Conservation (phyloP, 1,284 basidiomycete genomes). For the Fistulinella cinereoalba region DNA sequence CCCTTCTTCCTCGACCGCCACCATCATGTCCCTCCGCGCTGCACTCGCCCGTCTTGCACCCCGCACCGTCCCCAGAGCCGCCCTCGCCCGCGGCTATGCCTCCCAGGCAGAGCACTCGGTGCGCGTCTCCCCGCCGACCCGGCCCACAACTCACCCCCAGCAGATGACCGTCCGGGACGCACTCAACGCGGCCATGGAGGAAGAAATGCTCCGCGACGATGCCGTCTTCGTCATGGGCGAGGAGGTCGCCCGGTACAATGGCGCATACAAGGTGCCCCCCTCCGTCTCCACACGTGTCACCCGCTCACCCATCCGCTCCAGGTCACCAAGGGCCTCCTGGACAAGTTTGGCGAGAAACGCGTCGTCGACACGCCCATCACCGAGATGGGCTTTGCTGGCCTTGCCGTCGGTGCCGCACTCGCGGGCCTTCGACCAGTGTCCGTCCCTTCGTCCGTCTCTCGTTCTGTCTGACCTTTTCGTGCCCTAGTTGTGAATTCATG, state of each 20-base stretch:
- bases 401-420: slow-evolving; percentile 93
- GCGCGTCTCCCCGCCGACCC: slow-evolving; percentile 15
- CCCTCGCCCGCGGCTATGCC: slow-evolving; percentile 59
- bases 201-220: slow-evolving; percentile 98
- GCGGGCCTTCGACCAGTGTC: slow-evolving; percentile 92
- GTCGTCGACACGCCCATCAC: slow-evolving; percentile 98
- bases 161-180: slow-evolving; percentile 99
- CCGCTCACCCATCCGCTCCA: slow-evolving; percentile 32
- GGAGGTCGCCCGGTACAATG: slow-evolving; percentile 98
- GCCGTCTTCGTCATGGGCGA: slow-evolving; percentile 96
- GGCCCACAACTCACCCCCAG: slow-evolving; percentile 5
- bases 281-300: slow-evolving; percentile 3
- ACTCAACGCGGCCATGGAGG: slow-evolving; percentile 97
- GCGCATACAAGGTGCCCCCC: slow-evolving; percentile 89
- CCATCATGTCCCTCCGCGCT: slow-evolving; percentile 63
- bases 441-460: slow-evolving; percentile 15
- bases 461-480: slow-evolving; percentile 7
- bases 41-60: slow-evolving; percentile 65
- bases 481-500: slow-evolving; percentile 95
- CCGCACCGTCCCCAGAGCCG: slow-evolving; percentile 42
- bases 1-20: slow-evolving; percentile 28
- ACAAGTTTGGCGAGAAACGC: slow-evolving; percentile 99
- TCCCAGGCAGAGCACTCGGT: slow-evolving; percentile 62
- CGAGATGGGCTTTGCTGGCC: slow-evolving; percentile 97
- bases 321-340: slow-evolving; percentile 96